A percentile compares a stretch with the other conserved stretches of the same genome.
Evolutionary conservation across 257 asterid genomes (phyloP).

Genomic region (Coffea eugenioides): DNA sequence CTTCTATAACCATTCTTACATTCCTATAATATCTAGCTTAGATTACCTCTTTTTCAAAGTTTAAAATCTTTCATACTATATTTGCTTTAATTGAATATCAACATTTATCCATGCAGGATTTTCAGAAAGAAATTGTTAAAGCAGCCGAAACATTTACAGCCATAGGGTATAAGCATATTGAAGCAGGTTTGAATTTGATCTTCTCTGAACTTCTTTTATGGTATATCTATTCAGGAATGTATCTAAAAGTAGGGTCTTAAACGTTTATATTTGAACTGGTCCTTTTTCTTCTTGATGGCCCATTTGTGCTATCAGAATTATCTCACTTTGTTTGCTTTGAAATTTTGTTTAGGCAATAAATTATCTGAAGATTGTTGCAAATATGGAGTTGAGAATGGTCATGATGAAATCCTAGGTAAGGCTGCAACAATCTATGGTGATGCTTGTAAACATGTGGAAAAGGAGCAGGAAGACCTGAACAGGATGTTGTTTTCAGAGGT

Average conservation of each 20-base stretch:
- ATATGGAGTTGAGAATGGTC: conserved; percentile 76
- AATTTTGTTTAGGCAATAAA: conserved; percentile 69
- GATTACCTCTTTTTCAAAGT: not conserved
- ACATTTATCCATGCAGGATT: conserved; percentile 56
- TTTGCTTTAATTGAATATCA: not conserved
- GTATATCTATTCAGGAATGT: not conserved
- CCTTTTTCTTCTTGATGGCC: not conserved
- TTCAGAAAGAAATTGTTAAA: conserved; percentile 88
- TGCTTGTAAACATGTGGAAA: conserved; percentile 88
- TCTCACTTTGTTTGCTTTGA: conserved; percentile 23
- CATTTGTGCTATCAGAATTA: not conserved
- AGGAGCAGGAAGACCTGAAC: conserved; percentile 90
- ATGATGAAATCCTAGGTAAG: conserved; percentile 84
- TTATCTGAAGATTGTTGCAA: conserved; percentile 85
- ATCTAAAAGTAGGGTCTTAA: not conserved
- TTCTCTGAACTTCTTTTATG: conserved; percentile 14
- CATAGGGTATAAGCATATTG: conserved; percentile 90
- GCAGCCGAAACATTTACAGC: conserved; percentile 90
- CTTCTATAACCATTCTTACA: not conserved
- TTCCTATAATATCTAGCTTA: not conserved
- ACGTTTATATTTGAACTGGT: not conserved
- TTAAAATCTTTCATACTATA: not conserved
- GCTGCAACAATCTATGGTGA: conserved; percentile 87
- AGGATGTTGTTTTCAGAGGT: conserved; percentile 80
- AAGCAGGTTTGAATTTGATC: conserved; percentile 67